A percentile compares a stretch with the other conserved stretches of the same genome.
phyloP scores from a whole-genome alignment of 345 rosid genomes.

The Ceriops decandra region DNA sequence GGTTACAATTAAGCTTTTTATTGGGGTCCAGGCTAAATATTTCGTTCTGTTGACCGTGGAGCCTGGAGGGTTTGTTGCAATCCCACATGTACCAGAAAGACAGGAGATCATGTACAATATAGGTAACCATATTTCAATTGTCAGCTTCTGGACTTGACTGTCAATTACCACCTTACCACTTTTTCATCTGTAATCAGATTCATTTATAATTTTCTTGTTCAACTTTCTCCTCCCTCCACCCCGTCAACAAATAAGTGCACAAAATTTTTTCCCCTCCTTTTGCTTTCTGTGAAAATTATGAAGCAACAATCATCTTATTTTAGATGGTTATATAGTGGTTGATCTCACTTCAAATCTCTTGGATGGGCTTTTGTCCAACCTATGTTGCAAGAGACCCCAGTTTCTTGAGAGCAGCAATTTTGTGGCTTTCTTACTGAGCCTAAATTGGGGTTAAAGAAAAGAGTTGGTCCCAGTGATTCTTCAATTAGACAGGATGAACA shows the following conservation, averaged over 20 bases:
- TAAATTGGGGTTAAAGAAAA: neutral
- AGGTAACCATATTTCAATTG: slow-evolving; percentile 35
- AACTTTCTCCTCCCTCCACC: neutral
- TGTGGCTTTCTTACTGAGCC: neutral
- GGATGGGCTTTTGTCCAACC: neutral
- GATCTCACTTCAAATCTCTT: neutral
- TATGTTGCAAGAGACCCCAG: too few species aligned
- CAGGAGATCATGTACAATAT: slow-evolving; percentile 61
- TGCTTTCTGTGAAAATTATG: neutral
- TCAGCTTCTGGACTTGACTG: neutral
- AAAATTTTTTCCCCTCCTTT: neutral
- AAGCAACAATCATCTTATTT: neutral
- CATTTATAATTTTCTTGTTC: neutral
- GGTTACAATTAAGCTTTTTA: neutral
- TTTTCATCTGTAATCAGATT: neutral
- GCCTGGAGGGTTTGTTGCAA: slow-evolving; percentile 81
- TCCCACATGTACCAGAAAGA: slow-evolving; percentile 48
- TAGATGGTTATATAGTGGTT: neutral
- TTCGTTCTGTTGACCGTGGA: slow-evolving; percentile 63
- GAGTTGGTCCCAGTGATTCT: too few species aligned
- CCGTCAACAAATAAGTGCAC: neutral
- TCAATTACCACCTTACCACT: neutral
- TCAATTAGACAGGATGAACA: neutral
- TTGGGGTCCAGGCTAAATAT: slow-evolving; percentile 45
- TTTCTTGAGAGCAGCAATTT: too few species aligned